These are phyloP conservation scores for Arthrinium phaeospermum DNA, from an alignment of 2,329 filamentous ascomycete genomes.

Conservation along the genomic window DNA sequence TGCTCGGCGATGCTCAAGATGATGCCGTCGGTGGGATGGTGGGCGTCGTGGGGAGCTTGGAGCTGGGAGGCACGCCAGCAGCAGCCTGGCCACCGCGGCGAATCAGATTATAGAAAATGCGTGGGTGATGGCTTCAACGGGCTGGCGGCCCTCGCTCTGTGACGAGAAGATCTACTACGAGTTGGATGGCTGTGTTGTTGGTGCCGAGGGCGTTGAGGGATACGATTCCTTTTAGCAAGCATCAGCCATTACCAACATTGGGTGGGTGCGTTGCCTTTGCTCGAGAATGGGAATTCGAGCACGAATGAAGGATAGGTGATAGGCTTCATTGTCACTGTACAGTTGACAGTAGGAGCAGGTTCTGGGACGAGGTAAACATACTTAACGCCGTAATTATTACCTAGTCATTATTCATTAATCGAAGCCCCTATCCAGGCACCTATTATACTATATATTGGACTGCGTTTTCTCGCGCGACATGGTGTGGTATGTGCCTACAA, in stretches of 20 bases:
- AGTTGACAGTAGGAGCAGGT: not conserved
- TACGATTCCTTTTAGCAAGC: not conserved
- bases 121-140: not conserved
- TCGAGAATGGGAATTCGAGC: not conserved
- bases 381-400: constrained; percentile 3
- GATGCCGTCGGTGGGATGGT: not conserved
- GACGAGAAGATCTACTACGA: not conserved
- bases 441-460: not conserved
- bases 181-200: not conserved
- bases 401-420: constrained; percentile 17
- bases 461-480: not conserved
- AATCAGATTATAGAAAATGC: not conserved
- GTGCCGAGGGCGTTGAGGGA: not conserved
- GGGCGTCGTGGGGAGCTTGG: constrained; percentile 19
- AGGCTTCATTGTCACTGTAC: too few relatives aligned
- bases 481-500: not conserved
- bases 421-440: not conserved
- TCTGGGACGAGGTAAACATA: not conserved
- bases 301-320: not conserved
- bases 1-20: constrained; percentile 2
- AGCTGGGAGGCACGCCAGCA: not conserved
- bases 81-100: not conserved
- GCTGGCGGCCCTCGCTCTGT: not conserved
- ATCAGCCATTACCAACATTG: not conserved
- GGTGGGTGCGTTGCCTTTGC: not conserved